Percentiles rank a stretch among this genome's conserved stretches.
Conservation (phyloP, 306 rosid genomes). For the Corylus americana region DNA sequence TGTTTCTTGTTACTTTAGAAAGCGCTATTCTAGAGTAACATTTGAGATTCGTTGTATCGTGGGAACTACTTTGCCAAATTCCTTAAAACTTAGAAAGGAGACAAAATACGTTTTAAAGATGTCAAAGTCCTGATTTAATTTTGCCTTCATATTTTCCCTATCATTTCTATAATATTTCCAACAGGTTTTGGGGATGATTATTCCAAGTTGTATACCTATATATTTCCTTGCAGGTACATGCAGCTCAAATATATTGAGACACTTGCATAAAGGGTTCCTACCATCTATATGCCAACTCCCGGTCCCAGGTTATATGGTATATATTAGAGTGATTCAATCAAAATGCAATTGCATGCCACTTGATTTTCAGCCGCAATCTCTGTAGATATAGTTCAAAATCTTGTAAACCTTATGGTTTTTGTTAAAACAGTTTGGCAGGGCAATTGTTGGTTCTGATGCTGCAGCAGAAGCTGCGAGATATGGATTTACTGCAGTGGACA, state of each 20-base stretch:
- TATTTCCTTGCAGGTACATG: slow-evolving; percentile 47
- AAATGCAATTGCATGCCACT: not conserved
- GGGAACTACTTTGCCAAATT: too few species aligned
- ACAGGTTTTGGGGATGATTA: not conserved
- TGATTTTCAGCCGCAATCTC: too few species aligned
- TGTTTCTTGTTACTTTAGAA: too few species aligned
- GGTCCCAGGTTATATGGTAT: slow-evolving; percentile 75
- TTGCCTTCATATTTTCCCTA: too few species aligned
- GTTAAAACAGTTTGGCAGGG: slow-evolving; percentile 62
- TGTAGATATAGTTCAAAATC: too few species aligned
- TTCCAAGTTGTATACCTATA: not conserved
- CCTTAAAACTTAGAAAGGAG: too few species aligned
- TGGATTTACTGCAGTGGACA: slow-evolving; percentile 80
- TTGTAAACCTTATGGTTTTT: not conserved
- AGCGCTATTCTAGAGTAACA: too few species aligned
- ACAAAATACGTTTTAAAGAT: too few species aligned
- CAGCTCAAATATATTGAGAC: slow-evolving; percentile 80
- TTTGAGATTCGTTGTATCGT: too few species aligned
- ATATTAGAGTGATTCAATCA: not conserved
- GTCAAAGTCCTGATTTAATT: too few species aligned
- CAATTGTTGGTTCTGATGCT: slow-evolving; percentile 73
- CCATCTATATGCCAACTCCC: slow-evolving; percentile 78
- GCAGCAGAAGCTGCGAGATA: slow-evolving; percentile 82
- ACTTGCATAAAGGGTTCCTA: slow-evolving; percentile 74
- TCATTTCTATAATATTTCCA: too few species aligned